These are phyloP conservation scores for Citrus inodora DNA, from an alignment of 345 rosid genomes.

Conservation along the genomic window DNA sequence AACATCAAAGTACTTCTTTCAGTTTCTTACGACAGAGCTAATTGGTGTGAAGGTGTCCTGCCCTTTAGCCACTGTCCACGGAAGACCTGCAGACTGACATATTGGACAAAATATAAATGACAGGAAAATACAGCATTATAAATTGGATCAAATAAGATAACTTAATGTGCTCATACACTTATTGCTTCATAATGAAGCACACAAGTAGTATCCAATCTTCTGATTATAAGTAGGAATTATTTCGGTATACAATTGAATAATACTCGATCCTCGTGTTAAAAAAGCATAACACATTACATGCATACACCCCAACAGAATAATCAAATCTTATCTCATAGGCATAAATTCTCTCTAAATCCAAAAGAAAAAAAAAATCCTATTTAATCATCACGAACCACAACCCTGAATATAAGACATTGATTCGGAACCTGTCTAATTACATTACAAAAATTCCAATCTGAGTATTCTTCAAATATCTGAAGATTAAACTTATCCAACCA, in stretches of 20 bases:
- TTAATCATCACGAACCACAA: neutral
- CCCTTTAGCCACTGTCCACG: slow-evolving; percentile 91
- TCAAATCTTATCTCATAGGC: neutral
- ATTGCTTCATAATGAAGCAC: neutral
- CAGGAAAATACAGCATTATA: neutral
- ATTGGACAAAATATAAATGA: slow-evolving; percentile 5
- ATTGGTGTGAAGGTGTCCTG: slow-evolving; percentile 94
- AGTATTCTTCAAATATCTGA: neutral
- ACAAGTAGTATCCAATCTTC: neutral
- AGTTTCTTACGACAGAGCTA: slow-evolving; percentile 70
- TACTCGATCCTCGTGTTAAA: neutral
- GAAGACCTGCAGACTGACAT: slow-evolving; percentile 86
- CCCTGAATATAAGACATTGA: neutral
- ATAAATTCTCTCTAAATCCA: neutral
- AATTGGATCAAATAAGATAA: too few relatives aligned
- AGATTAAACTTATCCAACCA: neutral
- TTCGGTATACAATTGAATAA: neutral
- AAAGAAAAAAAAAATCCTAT: neutral
- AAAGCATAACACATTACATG: neutral
- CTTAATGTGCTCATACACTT: neutral
- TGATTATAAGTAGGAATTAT: neutral
- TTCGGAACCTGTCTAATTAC: neutral
- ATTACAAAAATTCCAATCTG: neutral
- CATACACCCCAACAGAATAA: neutral
- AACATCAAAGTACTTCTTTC: neutral